Conservation (phyloP, 2,329 filamentous ascomycete species). For the Geosmithia morbida region DNA sequence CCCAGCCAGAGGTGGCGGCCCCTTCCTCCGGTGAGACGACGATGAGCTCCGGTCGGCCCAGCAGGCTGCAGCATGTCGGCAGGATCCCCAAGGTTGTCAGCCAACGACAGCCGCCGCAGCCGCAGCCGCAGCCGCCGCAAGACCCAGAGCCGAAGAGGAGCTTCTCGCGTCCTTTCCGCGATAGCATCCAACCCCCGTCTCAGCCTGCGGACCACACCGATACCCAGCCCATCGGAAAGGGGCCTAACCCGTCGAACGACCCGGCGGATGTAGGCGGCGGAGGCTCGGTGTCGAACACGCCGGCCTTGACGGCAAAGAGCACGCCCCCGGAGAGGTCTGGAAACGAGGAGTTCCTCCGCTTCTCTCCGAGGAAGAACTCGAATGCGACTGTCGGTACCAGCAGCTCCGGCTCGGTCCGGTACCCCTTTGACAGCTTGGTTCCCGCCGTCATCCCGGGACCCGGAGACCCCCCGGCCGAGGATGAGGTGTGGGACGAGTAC, state of each 20-base stretch:
- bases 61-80: slow-evolving; percentile 65
- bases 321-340: background rate
- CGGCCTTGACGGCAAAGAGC: too few species aligned
- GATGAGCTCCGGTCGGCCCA: slow-evolving; percentile 15
- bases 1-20: background rate
- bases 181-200: slow-evolving; percentile 25
- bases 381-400: slow-evolving; percentile 32
- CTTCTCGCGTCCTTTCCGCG: slow-evolving; percentile 69
- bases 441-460: slow-evolving; percentile 52
- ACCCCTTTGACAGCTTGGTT: slow-evolving; percentile 21
- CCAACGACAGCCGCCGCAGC: slow-evolving; percentile 31
- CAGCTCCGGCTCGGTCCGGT: slow-evolving; percentile 50
- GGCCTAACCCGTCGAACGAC: slow-evolving; percentile 16
- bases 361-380: slow-evolving; percentile 60
- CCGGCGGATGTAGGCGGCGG: slow-evolving; percentile 19
- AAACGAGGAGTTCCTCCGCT: slow-evolving; percentile 54
- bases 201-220: slow-evolving; percentile 14
- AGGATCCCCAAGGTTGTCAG: slow-evolving; percentile 74
- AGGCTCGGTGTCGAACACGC: slow-evolving; percentile 13
- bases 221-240: slow-evolving; percentile 29
- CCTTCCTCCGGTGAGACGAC: background rate
- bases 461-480: slow-evolving; percentile 52
- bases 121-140: background rate
- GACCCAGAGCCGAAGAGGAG: slow-evolving; percentile 52
- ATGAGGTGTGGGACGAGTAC: slow-evolving; percentile 92